Evolutionary conservation across 2,329 filamentous ascomycete species (phyloP).

Genomic region (Laburnicola sp.): DNA sequence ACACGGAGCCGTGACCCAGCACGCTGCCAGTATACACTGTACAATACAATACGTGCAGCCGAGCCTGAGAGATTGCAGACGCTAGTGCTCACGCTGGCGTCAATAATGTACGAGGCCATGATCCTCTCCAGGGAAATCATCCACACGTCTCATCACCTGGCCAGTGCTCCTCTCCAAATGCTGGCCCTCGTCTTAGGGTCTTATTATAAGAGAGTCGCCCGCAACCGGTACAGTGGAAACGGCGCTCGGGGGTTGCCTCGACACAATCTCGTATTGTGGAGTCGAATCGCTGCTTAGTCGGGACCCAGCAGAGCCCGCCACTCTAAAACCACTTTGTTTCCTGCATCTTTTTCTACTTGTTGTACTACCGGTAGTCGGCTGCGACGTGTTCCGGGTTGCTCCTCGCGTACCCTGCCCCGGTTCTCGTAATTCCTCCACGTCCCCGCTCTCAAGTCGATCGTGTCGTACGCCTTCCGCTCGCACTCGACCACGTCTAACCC

Average conservation of each 20-base stretch:
- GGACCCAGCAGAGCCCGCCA: slow-evolving; percentile 33
- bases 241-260: slow-evolving; percentile 32
- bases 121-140: slow-evolving; percentile 26
- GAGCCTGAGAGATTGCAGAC: slow-evolving; percentile 31
- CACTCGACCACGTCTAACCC: slow-evolving; percentile 26
- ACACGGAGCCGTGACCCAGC: slow-evolving; percentile 23
- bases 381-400: slow-evolving; percentile 21
- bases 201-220: slow-evolving; percentile 30
- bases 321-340: slow-evolving; percentile 29
- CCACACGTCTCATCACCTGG: slow-evolving; percentile 33
- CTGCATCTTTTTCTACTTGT: slow-evolving; percentile 37
- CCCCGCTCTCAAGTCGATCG: slow-evolving; percentile 39
- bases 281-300: slow-evolving; percentile 30
- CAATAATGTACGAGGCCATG: slow-evolving; percentile 35
- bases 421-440: slow-evolving; percentile 34
- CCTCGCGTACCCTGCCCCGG: slow-evolving; percentile 28
- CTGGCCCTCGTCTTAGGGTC: slow-evolving; percentile 36
- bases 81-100: slow-evolving; percentile 39
- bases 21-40: slow-evolving; percentile 16
- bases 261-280: slow-evolving; percentile 24
- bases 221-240: slow-evolving; percentile 30
- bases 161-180: slow-evolving; percentile 32
- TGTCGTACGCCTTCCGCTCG: slow-evolving; percentile 30
- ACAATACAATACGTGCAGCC: slow-evolving; percentile 14
- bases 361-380: slow-evolving; percentile 28